These are phyloP conservation scores for Entrophospora sp. DNA, from an alignment of 192 early-diverging fungal genomes.

Conservation along the genomic window DNA sequence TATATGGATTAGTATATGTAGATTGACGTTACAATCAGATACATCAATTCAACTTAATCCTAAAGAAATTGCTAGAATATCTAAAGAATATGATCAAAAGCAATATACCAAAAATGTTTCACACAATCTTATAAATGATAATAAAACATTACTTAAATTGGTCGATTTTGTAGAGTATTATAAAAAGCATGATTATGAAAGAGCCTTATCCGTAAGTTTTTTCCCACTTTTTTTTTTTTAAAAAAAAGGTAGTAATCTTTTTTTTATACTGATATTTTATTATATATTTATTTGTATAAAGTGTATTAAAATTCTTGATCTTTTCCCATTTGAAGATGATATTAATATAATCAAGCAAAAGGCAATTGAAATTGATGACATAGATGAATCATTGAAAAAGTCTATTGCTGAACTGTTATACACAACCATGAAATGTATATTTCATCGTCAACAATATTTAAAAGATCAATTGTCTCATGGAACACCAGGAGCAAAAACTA, in stretches of 20 bases:
- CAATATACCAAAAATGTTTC: not conserved
- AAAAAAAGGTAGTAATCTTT: conserved; percentile 25
- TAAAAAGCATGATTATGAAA: conserved; percentile 12
- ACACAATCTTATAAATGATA: not conserved
- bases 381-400: conserved; percentile 61
- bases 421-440: conserved; percentile 59
- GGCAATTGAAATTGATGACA: conserved; percentile 52
- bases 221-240: conserved; percentile 16
- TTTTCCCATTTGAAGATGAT: conserved; percentile 59
- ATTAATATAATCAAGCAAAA: conserved; percentile 46
- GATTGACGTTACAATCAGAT: not conserved
- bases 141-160: not conserved
- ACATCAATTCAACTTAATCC: conserved; percentile 7
- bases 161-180: conserved; percentile 10
- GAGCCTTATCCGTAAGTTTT: conserved; percentile 2
- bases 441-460: conserved; percentile 46
- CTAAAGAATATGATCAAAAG: not conserved
- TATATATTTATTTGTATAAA: conserved; percentile 54
- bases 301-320: conserved; percentile 51
- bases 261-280: conserved; percentile 24
- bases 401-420: conserved; percentile 73
- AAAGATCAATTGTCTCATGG: conserved; percentile 24
- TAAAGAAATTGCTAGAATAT: not conserved
- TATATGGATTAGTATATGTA: conserved; percentile 1
- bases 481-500: not conserved